Conservation (phyloP, 169 alveolate species). For the Plasmodium reichenowi region DNA sequence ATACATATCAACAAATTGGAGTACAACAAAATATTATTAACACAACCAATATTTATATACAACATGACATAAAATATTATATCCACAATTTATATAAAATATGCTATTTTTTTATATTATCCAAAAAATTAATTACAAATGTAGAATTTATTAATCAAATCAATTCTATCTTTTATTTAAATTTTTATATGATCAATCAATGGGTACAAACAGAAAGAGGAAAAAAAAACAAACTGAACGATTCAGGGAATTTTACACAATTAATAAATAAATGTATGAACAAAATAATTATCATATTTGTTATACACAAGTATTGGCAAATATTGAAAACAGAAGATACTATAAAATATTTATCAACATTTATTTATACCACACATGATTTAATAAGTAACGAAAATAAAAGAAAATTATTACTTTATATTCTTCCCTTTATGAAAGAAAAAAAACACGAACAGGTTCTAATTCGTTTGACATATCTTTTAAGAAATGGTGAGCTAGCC, state of each 20-base stretch:
- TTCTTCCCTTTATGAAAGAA: slow-evolving; percentile 41
- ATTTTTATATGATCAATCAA: slow-evolving; percentile 29
- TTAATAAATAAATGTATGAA: slow-evolving; percentile 59
- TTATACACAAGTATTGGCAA: slow-evolving; percentile 34
- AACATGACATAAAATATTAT: slow-evolving; percentile 6
- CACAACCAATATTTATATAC: not conserved
- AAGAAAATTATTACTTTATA: slow-evolving; percentile 31
- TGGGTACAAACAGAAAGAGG: not conserved
- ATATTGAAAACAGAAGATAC: slow-evolving; percentile 34
- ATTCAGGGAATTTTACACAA: slow-evolving; percentile 20
- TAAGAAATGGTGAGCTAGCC: not conserved
- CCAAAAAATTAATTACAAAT: slow-evolving; percentile 63
- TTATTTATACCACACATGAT: slow-evolving; percentile 26
- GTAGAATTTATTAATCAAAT: slow-evolving; percentile 35
- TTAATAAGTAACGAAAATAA: slow-evolving; percentile 32
- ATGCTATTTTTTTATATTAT: slow-evolving; percentile 44
- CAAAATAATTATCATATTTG: slow-evolving; percentile 33
- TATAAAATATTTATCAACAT: slow-evolving; percentile 23
- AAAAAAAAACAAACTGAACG: slow-evolving; percentile 26
- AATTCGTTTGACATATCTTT: slow-evolving; percentile 3
- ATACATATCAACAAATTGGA: not conserved
- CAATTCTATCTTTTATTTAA: slow-evolving; percentile 51
- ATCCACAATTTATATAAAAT: slow-evolving; percentile 47
- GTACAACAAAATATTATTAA: not conserved
- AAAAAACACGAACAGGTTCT: not conserved